Conservation (phyloP, 2,329 filamentous ascomycete genomes). For the Neonectria neomacrospora region DNA sequence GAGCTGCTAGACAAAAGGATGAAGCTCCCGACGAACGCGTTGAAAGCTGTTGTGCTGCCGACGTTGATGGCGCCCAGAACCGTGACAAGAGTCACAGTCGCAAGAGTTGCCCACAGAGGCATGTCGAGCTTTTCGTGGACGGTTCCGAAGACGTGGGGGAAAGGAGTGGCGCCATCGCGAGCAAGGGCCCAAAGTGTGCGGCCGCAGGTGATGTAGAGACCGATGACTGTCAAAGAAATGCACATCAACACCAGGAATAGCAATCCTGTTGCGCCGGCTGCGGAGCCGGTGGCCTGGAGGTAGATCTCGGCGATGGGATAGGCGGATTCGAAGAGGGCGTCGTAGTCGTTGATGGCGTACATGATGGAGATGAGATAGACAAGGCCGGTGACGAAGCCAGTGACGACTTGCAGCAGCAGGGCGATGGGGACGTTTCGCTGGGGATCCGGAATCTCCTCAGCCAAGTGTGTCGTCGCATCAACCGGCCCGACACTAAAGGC, state of each 20-base stretch:
- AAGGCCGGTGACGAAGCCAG: slow-evolving; percentile 64
- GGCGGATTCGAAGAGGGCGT: slow-evolving; percentile 59
- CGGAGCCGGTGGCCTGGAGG: slow-evolving; percentile 64
- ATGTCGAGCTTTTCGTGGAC: slow-evolving; percentile 48
- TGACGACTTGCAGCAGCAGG: slow-evolving; percentile 61
- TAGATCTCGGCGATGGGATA: slow-evolving; percentile 77
- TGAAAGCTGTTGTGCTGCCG: slow-evolving; percentile 73
- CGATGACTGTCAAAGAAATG: slow-evolving; percentile 51
- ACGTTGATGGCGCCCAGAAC: slow-evolving; percentile 73
- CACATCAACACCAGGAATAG: slow-evolving; percentile 55
- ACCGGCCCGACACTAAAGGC: slow-evolving; percentile 75
- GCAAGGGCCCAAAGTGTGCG: slow-evolving; percentile 56
- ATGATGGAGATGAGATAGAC: slow-evolving; percentile 64
- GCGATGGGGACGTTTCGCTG: slow-evolving; percentile 64
- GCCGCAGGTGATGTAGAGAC: slow-evolving; percentile 53
- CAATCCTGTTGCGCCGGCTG: slow-evolving; percentile 61
- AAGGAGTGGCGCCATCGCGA: slow-evolving; percentile 53
- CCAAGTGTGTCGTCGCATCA: slow-evolving; percentile 72
- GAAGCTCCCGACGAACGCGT: slow-evolving; percentile 69
- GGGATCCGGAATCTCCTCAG: slow-evolving; percentile 70
- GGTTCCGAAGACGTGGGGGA: slow-evolving; percentile 43
- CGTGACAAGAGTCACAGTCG: slow-evolving; percentile 57
- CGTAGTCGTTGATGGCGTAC: slow-evolving; percentile 68
- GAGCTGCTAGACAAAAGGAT: slow-evolving; percentile 51
- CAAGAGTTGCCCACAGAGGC: slow-evolving; percentile 60